Base-by-base conservation (phyloP, 768 basidiomycete genomes). In the Kwoniella botswanensis region DNA sequence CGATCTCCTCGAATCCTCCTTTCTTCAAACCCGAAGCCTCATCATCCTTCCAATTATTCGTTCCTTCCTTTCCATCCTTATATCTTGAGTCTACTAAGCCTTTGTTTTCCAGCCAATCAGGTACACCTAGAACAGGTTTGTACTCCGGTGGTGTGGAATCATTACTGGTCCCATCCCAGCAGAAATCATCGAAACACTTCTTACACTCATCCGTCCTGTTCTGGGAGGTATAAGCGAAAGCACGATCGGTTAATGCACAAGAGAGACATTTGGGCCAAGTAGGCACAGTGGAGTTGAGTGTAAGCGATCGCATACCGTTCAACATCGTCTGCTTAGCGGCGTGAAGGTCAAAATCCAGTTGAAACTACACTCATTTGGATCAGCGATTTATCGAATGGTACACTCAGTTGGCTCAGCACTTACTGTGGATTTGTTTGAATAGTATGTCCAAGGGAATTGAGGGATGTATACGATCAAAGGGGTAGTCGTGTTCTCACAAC, bases 391-490 rank as follows among this genome's bases (percentile, higher is more conserved):
- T n/a, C n/a, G n/a, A n/a, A n/a, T n/a, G n/a, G n/a, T n/a, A n/a
- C n/a, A n/a, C n/a, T n/a, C n/a, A n/a, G 18, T 18, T 29, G 1
- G 24, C n/a, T 56, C 54, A 4, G 57, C n/a, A 73, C 76, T 70
- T 55, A 77, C 76, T 12, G 79, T 84, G 4, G 74, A 74, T 7
- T 71, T 76, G 69, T 84, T 82, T 66, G 73, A 72, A 44, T 68
- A 61, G 64, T 68, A 79, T 2, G 70, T 70, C 74, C 74, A 72
- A 41, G 92, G 91, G 42, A 90, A 86, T 79, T 90, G 92, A 9
- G 93, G 92, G 6, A 93, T 84, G 76, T 91, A 92, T 50, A 93
- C 87, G 52, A 93, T 82, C 18, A 93, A 73, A 0, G 92, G 91
- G 71, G 86, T 90, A 67, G 88, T 87, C 61, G 80, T 79, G 43